Percentiles rank a stretch among this genome's conserved stretches.
Conservation (phyloP, 371 early-diverging fungal genomes). For the Chytridium lagenaria region DNA sequence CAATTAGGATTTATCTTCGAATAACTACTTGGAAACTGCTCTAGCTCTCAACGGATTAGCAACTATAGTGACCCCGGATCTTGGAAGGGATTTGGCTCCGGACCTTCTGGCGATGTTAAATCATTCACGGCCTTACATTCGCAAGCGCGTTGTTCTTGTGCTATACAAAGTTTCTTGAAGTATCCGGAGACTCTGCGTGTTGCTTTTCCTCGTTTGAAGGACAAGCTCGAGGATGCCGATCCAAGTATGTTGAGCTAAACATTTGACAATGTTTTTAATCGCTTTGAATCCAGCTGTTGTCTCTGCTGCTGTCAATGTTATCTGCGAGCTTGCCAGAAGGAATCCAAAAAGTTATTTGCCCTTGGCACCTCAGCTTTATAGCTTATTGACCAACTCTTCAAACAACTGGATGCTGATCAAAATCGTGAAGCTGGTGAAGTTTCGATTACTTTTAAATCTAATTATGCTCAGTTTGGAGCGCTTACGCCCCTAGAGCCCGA, state of each 20-base stretch:
- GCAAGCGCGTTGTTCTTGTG: constrained; percentile 88
- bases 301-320: constrained; percentile 89
- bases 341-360: constrained; percentile 91
- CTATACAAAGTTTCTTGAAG: constrained; percentile 89
- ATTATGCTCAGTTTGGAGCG: constrained; percentile 76
- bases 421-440: constrained; percentile 89
- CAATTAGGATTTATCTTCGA: constrained; percentile 82
- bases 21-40: constrained; percentile 81
- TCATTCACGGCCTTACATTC: constrained; percentile 89
- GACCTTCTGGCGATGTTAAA: constrained; percentile 86
- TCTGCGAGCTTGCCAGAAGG: constrained; percentile 91
- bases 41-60: constrained; percentile 89
- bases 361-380: constrained; percentile 92
- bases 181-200: constrained; percentile 86
- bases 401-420: constrained; percentile 99
- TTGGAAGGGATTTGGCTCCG: constrained; percentile 87
- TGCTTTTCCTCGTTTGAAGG: constrained; percentile 88
- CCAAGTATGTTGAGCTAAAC: constrained; percentile 65
- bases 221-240: constrained; percentile 90
- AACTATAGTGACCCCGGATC: constrained; percentile 88
- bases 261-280: neutral
- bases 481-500: constrained; percentile 93
- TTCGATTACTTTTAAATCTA: neutral
- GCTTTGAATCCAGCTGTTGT: constrained; percentile 72
- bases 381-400: constrained; percentile 80